Percentiles rank a stretch among this genome's conserved stretches.
Conservation (phyloP, 2,329 filamentous ascomycete species). For the Monilinia fructicola region DNA sequence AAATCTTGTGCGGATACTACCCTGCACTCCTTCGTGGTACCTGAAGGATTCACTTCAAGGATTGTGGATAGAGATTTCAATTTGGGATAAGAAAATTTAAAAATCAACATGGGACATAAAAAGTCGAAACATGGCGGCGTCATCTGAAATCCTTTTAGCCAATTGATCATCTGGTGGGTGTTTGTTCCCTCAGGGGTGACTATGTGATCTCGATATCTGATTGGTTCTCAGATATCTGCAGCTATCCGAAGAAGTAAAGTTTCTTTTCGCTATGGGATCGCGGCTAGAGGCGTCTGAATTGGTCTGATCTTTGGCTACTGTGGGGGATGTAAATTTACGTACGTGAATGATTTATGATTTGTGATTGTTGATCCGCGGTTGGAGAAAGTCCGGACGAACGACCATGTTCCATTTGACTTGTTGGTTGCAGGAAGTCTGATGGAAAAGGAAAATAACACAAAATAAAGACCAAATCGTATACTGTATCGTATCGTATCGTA, state of each 20-base stretch:
- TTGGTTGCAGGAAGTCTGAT: not conserved
- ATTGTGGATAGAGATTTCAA: not conserved
- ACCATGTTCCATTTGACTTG: not conserved
- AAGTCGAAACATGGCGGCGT: constrained; percentile 18
- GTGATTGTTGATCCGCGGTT: not conserved
- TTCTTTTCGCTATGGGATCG: constrained; percentile 7
- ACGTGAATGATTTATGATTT: not conserved
- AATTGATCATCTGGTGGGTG: constrained; percentile 5
- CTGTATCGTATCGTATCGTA: too few relatives aligned
- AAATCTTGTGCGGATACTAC: constrained; percentile 10
- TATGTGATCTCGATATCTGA: constrained; percentile 3
- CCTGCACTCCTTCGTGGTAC: constrained; percentile 4
- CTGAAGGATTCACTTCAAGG: constrained; percentile 10
- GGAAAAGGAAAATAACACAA: not conserved
- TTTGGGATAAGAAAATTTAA: constrained; percentile 1
- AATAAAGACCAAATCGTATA: not conserved
- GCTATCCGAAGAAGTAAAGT: not conserved
- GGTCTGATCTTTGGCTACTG: constrained; percentile 11
- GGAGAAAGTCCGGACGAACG: not conserved
- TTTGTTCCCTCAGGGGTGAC: constrained; percentile 4
- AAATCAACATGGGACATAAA: not conserved
- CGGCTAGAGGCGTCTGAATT: constrained; percentile 18
- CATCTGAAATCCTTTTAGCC: not conserved
- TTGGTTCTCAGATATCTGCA: constrained; percentile 6
- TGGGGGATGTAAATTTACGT: not conserved